Percentiles rank a stretch among this genome's conserved stretches.
phyloP scores from a whole-genome alignment of 768 basidiomycete genomes.

The Lenzites betulinus region DNA sequence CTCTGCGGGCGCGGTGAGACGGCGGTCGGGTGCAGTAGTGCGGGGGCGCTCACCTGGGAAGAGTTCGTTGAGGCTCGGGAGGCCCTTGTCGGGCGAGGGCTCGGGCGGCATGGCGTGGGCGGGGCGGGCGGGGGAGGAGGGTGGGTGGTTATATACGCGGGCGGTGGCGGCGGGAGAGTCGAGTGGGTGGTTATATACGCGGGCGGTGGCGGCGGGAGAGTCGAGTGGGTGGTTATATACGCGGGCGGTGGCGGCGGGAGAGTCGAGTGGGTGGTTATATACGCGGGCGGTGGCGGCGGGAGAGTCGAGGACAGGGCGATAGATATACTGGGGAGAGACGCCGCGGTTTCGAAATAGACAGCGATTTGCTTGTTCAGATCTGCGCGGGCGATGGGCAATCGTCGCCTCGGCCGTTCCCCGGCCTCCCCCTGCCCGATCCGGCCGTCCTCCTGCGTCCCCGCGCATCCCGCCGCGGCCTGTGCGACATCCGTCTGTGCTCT shows the following conservation, averaged over 20 bases:
- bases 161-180: slow-evolving; percentile 8
- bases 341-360: slow-evolving; percentile 13
- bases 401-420: neutral
- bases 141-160: slow-evolving; percentile 3
- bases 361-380: slow-evolving; percentile 19
- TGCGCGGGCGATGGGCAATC: slow-evolving; percentile 10
- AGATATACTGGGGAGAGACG: neutral
- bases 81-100: slow-evolving; percentile 8
- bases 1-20: slow-evolving; percentile 3
- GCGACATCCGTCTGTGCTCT: too few relatives aligned
- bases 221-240: too few relatives aligned
- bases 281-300: slow-evolving; percentile 6
- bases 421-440: neutral
- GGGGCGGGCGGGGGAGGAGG: neutral
- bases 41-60: slow-evolving; percentile 21
- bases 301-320: neutral
- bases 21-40: neutral
- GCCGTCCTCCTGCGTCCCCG: neutral
- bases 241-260: slow-evolving; percentile 5
- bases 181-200: too few relatives aligned
- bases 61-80: slow-evolving; percentile 30
- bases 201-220: slow-evolving; percentile 10
- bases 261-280: slow-evolving; percentile 1
- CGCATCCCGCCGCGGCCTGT: too few relatives aligned
- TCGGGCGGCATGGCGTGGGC: slow-evolving; percentile 1